Conservation (phyloP, 495 filamentous ascomycete species). For the Podospora anserina region DNA sequence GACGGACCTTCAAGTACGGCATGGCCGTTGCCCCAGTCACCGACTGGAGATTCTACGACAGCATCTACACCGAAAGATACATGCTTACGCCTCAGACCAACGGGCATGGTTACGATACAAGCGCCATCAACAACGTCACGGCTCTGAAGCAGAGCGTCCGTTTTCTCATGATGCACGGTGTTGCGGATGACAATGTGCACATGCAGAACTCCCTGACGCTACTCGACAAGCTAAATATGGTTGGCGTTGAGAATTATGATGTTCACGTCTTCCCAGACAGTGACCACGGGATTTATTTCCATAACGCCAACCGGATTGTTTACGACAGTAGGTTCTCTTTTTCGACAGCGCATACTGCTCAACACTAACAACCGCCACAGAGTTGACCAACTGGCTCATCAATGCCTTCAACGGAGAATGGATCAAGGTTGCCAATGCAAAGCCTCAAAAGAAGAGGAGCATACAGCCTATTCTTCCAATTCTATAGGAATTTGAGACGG, state of each 20-base stretch:
- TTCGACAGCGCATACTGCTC: slow-evolving; percentile 19
- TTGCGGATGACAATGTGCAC: slow-evolving; percentile 95
- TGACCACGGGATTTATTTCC: slow-evolving; percentile 93
- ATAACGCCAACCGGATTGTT: slow-evolving; percentile 88
- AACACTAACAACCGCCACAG: slow-evolving; percentile 43
- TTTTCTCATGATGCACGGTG: slow-evolving; percentile 92
- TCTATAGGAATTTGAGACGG: not conserved
- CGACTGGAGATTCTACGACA: slow-evolving; percentile 94
- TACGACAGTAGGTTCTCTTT: slow-evolving; percentile 73
- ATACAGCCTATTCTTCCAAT: not conserved
- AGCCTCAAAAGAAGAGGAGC: slow-evolving; percentile 44
- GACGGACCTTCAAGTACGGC: slow-evolving; percentile 86
- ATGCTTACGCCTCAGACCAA: slow-evolving; percentile 92
- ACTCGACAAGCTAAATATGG: slow-evolving; percentile 82
- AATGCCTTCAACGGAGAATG: slow-evolving; percentile 98
- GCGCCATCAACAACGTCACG: slow-evolving; percentile 66
- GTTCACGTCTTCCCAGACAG: slow-evolving; percentile 94
- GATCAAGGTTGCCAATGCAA: slow-evolving; percentile 67
- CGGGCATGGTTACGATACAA: slow-evolving; percentile 67
- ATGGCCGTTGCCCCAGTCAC: slow-evolving; percentile 98
- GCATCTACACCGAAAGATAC: slow-evolving; percentile 92
- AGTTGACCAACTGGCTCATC: slow-evolving; percentile 85
- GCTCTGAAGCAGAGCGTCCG: slow-evolving; percentile 71
- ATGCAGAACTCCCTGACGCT: slow-evolving; percentile 86
- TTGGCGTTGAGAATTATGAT: slow-evolving; percentile 88